These are phyloP conservation scores for Trametes sanguinea DNA, from an alignment of 768 basidiomycete species.

Conservation along the genomic window DNA sequence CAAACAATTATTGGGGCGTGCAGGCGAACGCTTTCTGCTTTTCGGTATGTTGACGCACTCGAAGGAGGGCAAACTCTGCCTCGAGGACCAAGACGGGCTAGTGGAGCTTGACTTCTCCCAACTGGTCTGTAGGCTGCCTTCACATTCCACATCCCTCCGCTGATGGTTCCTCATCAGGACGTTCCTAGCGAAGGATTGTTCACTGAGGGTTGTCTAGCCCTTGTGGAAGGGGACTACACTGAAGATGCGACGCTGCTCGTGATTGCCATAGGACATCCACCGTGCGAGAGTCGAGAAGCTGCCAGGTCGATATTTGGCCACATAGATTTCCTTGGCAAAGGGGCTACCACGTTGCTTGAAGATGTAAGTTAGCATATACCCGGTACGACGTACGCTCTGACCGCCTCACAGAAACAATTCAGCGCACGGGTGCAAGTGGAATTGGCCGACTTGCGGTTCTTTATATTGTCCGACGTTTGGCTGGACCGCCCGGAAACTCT, in stretches of 20 bases:
- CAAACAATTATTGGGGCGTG: constrained; percentile 90
- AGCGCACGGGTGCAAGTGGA: constrained; percentile 65
- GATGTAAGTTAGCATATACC: constrained; percentile 61
- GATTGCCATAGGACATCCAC: constrained; percentile 95
- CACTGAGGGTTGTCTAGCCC: constrained; percentile 93
- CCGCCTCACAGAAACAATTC: constrained; percentile 55
- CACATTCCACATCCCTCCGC: no score
- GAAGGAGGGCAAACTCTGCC: constrained; percentile 86
- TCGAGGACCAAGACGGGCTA: constrained; percentile 92
- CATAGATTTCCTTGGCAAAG: constrained; percentile 95
- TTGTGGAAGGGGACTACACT: constrained; percentile 96
- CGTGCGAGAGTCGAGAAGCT: constrained; percentile 85
- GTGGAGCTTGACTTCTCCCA: constrained; percentile 89
- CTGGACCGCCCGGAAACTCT: constrained; percentile 87
- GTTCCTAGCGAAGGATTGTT: constrained; percentile 95
- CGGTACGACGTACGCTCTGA: background rate
- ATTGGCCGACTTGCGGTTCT: constrained; percentile 78
- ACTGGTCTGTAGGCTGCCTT: constrained; percentile 53
- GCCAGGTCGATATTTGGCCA: constrained; percentile 95
- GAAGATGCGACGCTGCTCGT: constrained; percentile 87
- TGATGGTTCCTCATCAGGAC: constrained; percentile 45
- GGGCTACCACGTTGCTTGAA: constrained; percentile 85
- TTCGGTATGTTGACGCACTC: constrained; percentile 90
- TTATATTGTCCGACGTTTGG: constrained; percentile 95
- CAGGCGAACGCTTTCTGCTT: constrained; percentile 87